A percentile compares a stretch with the other conserved stretches of the same genome.
Evolutionary conservation across 768 basidiomycete species (phyloP).

Genomic region (Tulasnella sp.): DNA sequence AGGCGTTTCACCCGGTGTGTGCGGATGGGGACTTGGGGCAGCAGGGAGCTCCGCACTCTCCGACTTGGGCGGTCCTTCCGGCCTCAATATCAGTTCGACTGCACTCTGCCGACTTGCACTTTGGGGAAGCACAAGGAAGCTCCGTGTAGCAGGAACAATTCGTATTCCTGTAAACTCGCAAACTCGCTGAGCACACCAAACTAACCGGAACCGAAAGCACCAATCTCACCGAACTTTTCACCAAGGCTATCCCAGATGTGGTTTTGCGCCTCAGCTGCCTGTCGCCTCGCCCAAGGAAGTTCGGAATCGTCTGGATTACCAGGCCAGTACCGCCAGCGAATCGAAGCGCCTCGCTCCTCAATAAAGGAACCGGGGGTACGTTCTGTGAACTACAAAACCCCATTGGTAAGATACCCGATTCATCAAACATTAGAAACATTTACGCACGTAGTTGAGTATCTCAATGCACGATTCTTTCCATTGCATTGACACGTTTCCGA

Average conservation of each 20-base stretch:
- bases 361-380: constrained; percentile 85
- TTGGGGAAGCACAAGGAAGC: constrained; percentile 78
- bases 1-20: constrained; percentile 37
- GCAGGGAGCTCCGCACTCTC: constrained; percentile 38
- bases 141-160: constrained; percentile 74
- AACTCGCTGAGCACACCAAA: background rate
- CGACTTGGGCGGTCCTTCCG: constrained; percentile 37
- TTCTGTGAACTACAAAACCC: constrained; percentile 64
- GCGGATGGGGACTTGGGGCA: constrained; percentile 16
- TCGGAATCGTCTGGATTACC: constrained; percentile 46
- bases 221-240: constrained; percentile 8
- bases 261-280: constrained; percentile 88
- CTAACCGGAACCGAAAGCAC: background rate
- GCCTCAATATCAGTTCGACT: constrained; percentile 60
- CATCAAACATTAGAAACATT: background rate
- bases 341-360: constrained; percentile 74
- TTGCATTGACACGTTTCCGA: constrained; percentile 67
- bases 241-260: constrained; percentile 74
- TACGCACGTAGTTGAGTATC: constrained; percentile 75
- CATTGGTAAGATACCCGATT: background rate
- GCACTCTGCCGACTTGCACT: constrained; percentile 78
- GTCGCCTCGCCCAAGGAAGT: constrained; percentile 75
- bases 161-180: constrained; percentile 45
- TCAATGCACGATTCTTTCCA: constrained; percentile 81
- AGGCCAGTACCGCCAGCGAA: constrained; percentile 84